Base-by-base conservation (phyloP, 225 moss, liverwort and hornwort species). In the Anthoceros angustus region DNA sequence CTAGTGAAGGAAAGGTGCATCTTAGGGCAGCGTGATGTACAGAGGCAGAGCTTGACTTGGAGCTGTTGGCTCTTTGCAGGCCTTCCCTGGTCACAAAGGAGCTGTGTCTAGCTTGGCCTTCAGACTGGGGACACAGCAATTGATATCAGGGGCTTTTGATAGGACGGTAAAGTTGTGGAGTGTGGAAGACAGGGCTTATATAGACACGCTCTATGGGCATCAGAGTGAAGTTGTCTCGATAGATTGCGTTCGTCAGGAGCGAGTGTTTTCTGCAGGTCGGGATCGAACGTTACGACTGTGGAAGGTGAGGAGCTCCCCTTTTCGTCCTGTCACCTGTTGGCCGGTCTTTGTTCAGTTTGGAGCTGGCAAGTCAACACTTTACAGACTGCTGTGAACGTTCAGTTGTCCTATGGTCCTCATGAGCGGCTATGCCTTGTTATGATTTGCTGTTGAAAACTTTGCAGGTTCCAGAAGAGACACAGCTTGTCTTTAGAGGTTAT, bases 211-310 rank as follows among this genome's bases (percentile, higher is more conserved):
- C 0, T 87, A 74, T 64, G 98, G 98, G 64, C 98, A 98, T 63
- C 87, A 82, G 66, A 92, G 98, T 71, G 98, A 98, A 73, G 84
- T 98, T 61, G 74, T 98, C 66, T 80, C 81, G 25, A 73, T 98
- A 23, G 98, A 98, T 70, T 92, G 98, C 72, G 84, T 92, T 46
- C 98, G 92, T 62, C 98, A 98, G 76, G 98, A 98, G 69, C 88
- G 98, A 14, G 71, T 92, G 62, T 82, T 98, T 61, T 87, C 98
- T 74, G 89, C 84, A 63, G 92, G 92, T 25, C 98, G 98, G 71
- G 98, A 98, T 71, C 88, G 92, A 55, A 98, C 92, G 2, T 70
- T 98, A 39, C 80, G 98, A 75, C 60, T 92, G 5, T 98, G 86
- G 84, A 98, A 98, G 92, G 95, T 95, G 14, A 46, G 63, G 10